These are phyloP conservation scores for Suhomyces wounanorum DNA, from an alignment of 1,139 yeast genomes.

Conservation along the genomic window DNA sequence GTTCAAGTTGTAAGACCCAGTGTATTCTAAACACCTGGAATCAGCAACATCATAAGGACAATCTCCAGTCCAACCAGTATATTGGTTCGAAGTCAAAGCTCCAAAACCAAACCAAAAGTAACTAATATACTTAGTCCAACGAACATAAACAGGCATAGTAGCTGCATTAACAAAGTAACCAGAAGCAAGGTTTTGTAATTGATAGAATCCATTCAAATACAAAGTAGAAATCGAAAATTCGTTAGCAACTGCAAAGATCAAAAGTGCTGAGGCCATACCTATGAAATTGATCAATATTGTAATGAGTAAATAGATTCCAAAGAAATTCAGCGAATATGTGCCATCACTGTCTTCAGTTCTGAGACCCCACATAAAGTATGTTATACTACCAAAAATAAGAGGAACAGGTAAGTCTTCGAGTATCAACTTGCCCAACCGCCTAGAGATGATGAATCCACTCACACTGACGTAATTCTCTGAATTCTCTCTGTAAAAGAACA, in stretches of 20 bases:
- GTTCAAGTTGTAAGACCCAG: slow-evolving; percentile 57
- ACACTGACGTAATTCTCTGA: slow-evolving; percentile 69
- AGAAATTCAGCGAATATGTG: slow-evolving; percentile 34
- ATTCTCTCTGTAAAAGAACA: slow-evolving; percentile 71
- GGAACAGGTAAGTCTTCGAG: slow-evolving; percentile 73
- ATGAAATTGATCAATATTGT: slow-evolving; percentile 58
- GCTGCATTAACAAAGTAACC: slow-evolving; percentile 78
- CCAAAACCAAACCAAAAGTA: slow-evolving; percentile 82
- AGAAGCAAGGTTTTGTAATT: slow-evolving; percentile 74
- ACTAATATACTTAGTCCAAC: slow-evolving; percentile 79
- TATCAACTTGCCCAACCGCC: slow-evolving; percentile 65
- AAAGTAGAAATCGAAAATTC: slow-evolving; percentile 69
- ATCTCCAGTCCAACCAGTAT: slow-evolving; percentile 57
- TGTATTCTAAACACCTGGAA: slow-evolving; percentile 36
- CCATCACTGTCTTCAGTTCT: slow-evolving; percentile 30
- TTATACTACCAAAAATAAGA: slow-evolving; percentile 55
- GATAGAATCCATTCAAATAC: slow-evolving; percentile 63
- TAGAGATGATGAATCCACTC: slow-evolving; percentile 64
- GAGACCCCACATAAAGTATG: slow-evolving; percentile 81
- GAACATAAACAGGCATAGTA: slow-evolving; percentile 80
- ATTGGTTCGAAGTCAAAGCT: slow-evolving; percentile 65
- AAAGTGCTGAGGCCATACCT: slow-evolving; percentile 57
- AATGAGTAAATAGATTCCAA: slow-evolving; percentile 64
- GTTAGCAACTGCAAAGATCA: slow-evolving; percentile 59
- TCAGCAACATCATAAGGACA: slow-evolving; percentile 46